Evolutionary conservation across 139 green algal genomes (phyloP).

Genomic region (Microglena sp.): DNA sequence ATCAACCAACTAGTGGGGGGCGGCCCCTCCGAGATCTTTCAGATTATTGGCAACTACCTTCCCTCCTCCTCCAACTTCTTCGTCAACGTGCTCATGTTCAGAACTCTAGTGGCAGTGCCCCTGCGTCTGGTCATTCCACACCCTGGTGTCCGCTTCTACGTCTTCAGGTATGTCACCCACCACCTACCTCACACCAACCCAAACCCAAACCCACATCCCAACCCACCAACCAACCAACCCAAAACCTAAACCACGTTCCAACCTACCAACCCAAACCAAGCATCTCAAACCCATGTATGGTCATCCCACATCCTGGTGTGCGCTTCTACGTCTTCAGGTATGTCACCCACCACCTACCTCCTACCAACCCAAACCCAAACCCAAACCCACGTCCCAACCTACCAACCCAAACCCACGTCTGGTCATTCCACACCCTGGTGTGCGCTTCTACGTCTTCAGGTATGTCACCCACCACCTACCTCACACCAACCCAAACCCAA

Average conservation of each 20-base stretch:
- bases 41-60: conserved; percentile 58
- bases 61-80: conserved; percentile 83
- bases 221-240: background rate
- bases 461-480: too few species aligned
- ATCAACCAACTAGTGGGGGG: conserved; percentile 22
- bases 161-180: conserved; percentile 11
- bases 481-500: too few species aligned
- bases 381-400: background rate
- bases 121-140: conserved; percentile 32
- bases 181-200: background rate
- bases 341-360: too few species aligned
- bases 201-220: background rate
- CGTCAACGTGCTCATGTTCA: conserved; percentile 33
- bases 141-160: conserved; percentile 27
- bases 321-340: conserved; percentile 32
- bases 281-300: background rate
- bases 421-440: too few species aligned
- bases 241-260: background rate
- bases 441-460: too few species aligned
- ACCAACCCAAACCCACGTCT: too few species aligned
- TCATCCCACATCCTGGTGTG: conserved; percentile 29
- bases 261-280: background rate
- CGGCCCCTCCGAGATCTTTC: conserved; percentile 39
- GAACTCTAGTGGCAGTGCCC: conserved; percentile 25
- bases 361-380: too few species aligned